Evolutionary conservation across 108 stramenopile genomes (phyloP), one percentile per base, ranked within the genome.

Genomic region (Skeletonema grethae): DNA sequence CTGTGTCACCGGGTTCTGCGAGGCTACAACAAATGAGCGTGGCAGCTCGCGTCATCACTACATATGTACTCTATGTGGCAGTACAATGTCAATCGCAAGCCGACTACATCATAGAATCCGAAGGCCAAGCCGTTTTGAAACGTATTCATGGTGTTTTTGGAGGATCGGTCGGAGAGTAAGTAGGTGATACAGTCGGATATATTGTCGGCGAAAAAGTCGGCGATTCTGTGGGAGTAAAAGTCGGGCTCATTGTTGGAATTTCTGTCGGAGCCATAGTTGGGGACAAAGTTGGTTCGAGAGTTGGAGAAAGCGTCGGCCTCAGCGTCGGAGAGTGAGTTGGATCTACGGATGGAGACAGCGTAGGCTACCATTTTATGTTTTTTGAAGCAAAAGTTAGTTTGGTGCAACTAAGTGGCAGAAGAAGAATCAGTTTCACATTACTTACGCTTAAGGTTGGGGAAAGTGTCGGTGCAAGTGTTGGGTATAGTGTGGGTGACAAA

Each of bases 141-240:
- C 7, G 32, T 4, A 7, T 3, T 3, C 32, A 0, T 12, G 10
- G 38, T 2, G 11, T 22, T 7, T 57, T 69, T 22, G 57, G 56
- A 7, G 9, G 9, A 2, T 4, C 9, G 12, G 67, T 57, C 1
- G 67, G 67, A 38, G 36, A 58, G 22, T 39, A 57, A 36, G 60
- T 43, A 39, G 34, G 38, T 3, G 32, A 67, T 2, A 59, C 32
- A 12, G 64, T 65, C 12, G 63, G 70, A 30, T 29, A 6, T 15
- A 34, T 12, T 28, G 69, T 63, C 28, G 74, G 74, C 9, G 48
- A 55, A 11, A 70, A 32, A 1, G 69, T 70, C 9, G 69, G 68
- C 5, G 20, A 20, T 9, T 15, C 1, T 25, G 73, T 75, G n/a
- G 74, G 74, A 22, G 25, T 46, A 2, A 70, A 13, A 2, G 74